Conservation (phyloP, 352 stramenopile species). For the Phytophthora vignae region DNA sequence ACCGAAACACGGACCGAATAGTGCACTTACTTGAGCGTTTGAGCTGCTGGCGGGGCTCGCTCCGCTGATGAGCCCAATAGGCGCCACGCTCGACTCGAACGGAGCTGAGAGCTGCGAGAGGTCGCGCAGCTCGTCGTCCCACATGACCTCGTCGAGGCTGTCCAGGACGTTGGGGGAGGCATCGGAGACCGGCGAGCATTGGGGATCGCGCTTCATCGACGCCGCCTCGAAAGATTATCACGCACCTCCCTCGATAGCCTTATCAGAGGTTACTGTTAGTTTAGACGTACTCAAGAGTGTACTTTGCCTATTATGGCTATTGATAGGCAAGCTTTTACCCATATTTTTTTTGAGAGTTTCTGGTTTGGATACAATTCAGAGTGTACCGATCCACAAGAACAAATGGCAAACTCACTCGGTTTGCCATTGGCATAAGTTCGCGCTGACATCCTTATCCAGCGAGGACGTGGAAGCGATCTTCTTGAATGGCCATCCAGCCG, state of each 20-base stretch:
- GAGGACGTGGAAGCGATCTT: no score
- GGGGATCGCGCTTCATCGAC: constrained; percentile 19
- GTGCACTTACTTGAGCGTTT: background rate
- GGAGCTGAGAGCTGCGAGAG: constrained; percentile 6
- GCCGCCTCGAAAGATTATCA: background rate
- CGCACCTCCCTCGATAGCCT: background rate
- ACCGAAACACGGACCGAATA: background rate
- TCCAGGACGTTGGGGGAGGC: constrained; percentile 13
- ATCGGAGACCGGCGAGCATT: background rate
- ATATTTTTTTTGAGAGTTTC: no score
- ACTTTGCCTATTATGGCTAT: no score
- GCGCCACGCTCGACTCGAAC: constrained; percentile 8
- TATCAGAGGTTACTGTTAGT: no score
- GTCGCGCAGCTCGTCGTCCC: constrained; percentile 19
- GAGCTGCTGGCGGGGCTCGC: constrained; percentile 6
- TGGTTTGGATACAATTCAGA: no score
- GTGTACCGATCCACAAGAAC: no score
- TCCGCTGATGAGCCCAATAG: constrained; percentile 9
- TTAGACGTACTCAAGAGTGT: no score
- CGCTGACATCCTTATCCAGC: no score
- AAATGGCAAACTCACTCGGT: no score
- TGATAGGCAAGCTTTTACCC: no score
- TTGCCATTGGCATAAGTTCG: no score
- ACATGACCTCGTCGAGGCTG: constrained; percentile 22
- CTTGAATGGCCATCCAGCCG: no score